Conservation (phyloP, 805 yeast species). For the Kodamaea fukazawae region DNA sequence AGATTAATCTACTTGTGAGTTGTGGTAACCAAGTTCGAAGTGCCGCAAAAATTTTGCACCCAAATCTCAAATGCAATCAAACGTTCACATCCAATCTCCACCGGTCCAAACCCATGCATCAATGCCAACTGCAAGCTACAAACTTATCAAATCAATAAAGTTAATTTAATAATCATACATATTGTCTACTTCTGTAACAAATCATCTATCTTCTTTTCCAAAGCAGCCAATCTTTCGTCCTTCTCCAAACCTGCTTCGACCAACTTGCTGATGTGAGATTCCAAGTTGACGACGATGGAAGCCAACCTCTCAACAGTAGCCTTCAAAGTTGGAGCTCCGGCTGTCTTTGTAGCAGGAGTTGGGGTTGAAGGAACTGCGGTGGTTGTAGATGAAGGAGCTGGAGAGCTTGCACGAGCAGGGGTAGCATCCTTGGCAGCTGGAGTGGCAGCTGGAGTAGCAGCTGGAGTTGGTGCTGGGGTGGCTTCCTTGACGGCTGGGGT, state of each 20-base stretch:
- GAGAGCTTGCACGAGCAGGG: neutral
- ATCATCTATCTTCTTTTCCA: conserved; percentile 62
- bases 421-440: conserved; percentile 7
- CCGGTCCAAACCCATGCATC: no score
- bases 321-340: conserved; percentile 60
- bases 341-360: conserved; percentile 15
- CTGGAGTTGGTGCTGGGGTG: conserved; percentile 16
- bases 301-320: conserved; percentile 70
- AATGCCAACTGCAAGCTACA: no score
- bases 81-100: no score
- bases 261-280: conserved; percentile 51
- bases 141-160: no score
- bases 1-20: no score
- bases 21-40: no score
- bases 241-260: conserved; percentile 57
- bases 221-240: conserved; percentile 54
- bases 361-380: conserved; percentile 19
- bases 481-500: conserved; percentile 15
- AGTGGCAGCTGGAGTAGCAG: conserved; percentile 11
- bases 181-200: conserved; percentile 41
- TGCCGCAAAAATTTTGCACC: no score
- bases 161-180: no score
- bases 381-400: conserved; percentile 12
- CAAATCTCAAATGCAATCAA: no score
- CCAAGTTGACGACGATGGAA: conserved; percentile 54